These are phyloP conservation scores for Kwoniella dejecticola DNA, from an alignment of 768 basidiomycete species.

Conservation along the genomic window DNA sequence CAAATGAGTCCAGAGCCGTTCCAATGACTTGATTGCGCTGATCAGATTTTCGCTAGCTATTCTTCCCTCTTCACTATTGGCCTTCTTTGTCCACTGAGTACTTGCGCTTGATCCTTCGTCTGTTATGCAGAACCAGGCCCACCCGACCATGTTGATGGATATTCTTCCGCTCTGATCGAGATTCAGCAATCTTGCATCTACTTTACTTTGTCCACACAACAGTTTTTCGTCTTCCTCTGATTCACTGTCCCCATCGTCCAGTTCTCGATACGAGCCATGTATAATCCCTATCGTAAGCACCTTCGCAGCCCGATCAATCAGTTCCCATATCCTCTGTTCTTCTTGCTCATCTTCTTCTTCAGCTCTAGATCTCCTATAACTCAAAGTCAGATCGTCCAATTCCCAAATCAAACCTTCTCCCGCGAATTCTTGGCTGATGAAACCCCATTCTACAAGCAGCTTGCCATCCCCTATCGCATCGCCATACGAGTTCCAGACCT, in stretches of 20 bases:
- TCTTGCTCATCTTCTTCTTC: background rate
- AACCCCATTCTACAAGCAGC: slow-evolving; percentile 40
- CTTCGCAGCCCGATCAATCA: slow-evolving; percentile 3
- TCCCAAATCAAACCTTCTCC: slow-evolving; percentile 26
- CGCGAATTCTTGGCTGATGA: slow-evolving; percentile 25
- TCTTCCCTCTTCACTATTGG: too few relatives aligned
- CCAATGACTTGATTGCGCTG: too few relatives aligned
- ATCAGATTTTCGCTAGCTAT: background rate
- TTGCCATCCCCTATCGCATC: slow-evolving; percentile 35
- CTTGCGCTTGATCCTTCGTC: background rate
- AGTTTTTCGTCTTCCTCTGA: slow-evolving; percentile 2
- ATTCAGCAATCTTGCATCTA: slow-evolving; percentile 8
- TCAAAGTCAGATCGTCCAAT: background rate
- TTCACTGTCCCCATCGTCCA: background rate
- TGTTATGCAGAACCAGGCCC: background rate
- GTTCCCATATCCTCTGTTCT: background rate
- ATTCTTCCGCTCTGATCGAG: slow-evolving; percentile 20
- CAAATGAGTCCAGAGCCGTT: too few relatives aligned
- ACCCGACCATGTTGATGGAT: slow-evolving; percentile 11
- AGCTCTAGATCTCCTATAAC: background rate
- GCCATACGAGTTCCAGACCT: slow-evolving; percentile 41
- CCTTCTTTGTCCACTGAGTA: background rate
- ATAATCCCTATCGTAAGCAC: background rate
- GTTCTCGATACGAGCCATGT: background rate
- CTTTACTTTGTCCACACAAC: slow-evolving; percentile 4